A percentile compares a stretch with the other conserved stretches of the same genome.
Evolutionary conservation across 129 eudicot genomes (phyloP).

Genomic region (Sambucus nigra): DNA sequence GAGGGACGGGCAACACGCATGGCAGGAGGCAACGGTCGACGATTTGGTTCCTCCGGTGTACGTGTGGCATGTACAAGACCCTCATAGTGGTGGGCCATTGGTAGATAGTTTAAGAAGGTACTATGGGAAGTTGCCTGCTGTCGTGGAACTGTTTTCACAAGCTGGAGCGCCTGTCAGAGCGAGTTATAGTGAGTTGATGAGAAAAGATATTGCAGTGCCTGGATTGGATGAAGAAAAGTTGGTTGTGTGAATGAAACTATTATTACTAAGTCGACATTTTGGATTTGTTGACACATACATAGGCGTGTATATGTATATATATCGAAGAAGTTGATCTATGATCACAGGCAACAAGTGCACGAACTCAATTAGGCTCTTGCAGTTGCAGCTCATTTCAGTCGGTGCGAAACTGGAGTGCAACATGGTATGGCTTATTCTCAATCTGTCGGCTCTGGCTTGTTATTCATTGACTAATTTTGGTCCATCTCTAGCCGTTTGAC

Average conservation of each 20-base stretch:
- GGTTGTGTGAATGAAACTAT: constrained; percentile 24
- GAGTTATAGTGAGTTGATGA: constrained; percentile 16
- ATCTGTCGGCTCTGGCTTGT: too few species aligned
- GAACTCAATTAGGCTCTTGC: too few species aligned
- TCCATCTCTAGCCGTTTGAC: too few species aligned
- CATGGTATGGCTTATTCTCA: too few species aligned
- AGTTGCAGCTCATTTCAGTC: too few species aligned
- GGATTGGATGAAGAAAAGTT: constrained; percentile 24
- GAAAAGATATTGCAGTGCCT: constrained; percentile 37
- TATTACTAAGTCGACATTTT: too few species aligned
- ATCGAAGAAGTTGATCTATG: too few species aligned
- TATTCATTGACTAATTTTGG: too few species aligned
- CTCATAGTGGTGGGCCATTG: constrained; percentile 6
- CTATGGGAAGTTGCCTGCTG: constrained; percentile 42
- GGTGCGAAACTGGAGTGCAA: too few species aligned
- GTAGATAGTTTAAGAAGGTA: constrained; percentile 32
- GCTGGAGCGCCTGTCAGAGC: constrained; percentile 25
- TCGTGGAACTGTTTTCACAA: constrained; percentile 29
- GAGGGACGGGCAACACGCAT: constrained; percentile 49
- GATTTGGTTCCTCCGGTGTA: constrained; percentile 32
- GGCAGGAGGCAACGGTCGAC: constrained; percentile 45
- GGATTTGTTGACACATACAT: too few species aligned
- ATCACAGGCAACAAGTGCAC: too few species aligned
- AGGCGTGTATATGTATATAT: too few species aligned
- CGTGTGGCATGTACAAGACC: constrained; percentile 32